These are phyloP conservation scores for Crithidia mellificae DNA, from an alignment of 208 protist species.

Conservation along the genomic window DNA sequence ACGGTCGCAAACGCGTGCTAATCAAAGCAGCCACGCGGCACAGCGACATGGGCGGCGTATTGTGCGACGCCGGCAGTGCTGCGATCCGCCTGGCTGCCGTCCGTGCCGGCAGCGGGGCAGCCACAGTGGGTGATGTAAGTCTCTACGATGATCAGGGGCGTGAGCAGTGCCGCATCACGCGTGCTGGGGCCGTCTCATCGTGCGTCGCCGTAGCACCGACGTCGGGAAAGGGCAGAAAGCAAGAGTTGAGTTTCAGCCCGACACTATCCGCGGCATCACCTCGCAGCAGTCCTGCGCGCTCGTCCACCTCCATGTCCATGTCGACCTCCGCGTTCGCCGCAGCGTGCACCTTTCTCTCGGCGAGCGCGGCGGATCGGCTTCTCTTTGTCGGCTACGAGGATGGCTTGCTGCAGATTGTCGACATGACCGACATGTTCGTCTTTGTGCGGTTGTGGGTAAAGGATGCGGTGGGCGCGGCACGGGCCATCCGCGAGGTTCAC, in stretches of 20 bases:
- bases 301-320: background rate
- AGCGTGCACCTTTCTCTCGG: slow-evolving; percentile 28
- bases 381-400: slow-evolving; percentile 59
- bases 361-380: slow-evolving; percentile 20
- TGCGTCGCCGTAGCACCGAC: background rate
- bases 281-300: slow-evolving; percentile 1
- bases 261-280: background rate
- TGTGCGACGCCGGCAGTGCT: slow-evolving; percentile 21
- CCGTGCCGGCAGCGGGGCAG: background rate
- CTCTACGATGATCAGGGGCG: slow-evolving; percentile 28
- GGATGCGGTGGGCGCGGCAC: slow-evolving; percentile 2
- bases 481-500: slow-evolving; percentile 18
- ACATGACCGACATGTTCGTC: slow-evolving; percentile 62
- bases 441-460: slow-evolving; percentile 54
- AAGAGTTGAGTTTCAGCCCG: slow-evolving; percentile 6
- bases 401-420: slow-evolving; percentile 78
- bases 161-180: slow-evolving; percentile 22
- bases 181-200: slow-evolving; percentile 12
- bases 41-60: background rate
- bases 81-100: slow-evolving; percentile 25
- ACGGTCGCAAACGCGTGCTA: slow-evolving; percentile 16
- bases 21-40: slow-evolving; percentile 11
- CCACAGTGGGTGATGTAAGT: background rate
- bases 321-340: background rate
- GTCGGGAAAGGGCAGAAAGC: background rate